Conservation (phyloP, 192 early-diverging fungal species). For the Backusella parvicylindrica region DNA sequence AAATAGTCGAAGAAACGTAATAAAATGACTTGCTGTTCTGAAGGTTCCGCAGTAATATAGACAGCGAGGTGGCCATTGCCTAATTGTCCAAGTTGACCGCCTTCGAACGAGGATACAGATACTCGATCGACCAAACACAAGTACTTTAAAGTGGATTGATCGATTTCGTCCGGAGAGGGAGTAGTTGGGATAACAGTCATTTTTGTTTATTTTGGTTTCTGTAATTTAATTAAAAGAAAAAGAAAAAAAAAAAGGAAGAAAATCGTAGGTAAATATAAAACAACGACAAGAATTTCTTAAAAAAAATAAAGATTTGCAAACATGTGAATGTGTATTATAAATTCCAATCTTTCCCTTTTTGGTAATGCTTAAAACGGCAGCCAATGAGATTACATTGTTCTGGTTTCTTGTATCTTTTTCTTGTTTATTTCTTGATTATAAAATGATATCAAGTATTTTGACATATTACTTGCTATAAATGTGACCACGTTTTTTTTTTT, state of each 20-base stretch:
- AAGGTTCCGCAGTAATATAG: conserved; percentile 12
- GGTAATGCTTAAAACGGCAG: neutral
- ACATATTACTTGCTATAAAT: no score
- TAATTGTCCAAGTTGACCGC: neutral
- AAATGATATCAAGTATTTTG: no score
- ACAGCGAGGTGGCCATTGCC: conserved; percentile 5
- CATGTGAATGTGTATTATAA: neutral
- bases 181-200: neutral
- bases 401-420: neutral
- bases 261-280: neutral
- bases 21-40: neutral
- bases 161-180: neutral
- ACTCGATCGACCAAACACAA: conserved; percentile 5
- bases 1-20: conserved; percentile 4
- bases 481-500: no score
- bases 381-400: neutral
- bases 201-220: neutral
- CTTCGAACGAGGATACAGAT: conserved; percentile 1
- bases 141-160: neutral
- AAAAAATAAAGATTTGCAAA: neutral
- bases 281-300: neutral
- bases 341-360: neutral
- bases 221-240: neutral
- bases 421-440: neutral
- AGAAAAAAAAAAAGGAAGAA: neutral